These are phyloP conservation scores for Aphanocladium album DNA, from an alignment of 2,329 filamentous ascomycete species.

Conservation along the genomic window DNA sequence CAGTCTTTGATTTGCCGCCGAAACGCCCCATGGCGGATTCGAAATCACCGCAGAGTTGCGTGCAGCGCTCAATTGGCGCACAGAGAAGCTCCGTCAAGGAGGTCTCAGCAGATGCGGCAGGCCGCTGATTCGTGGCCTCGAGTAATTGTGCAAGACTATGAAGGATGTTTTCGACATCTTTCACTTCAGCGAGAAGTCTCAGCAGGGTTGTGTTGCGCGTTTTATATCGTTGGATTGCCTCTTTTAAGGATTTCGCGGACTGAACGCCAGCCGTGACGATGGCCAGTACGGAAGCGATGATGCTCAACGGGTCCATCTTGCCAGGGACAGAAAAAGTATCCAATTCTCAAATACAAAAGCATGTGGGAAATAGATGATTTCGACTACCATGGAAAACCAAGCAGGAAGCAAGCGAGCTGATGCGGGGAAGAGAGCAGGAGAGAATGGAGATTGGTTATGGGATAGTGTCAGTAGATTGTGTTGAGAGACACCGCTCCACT, in stretches of 20 bases:
- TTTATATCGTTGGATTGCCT: slow-evolving; percentile 29
- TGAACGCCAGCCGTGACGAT: slow-evolving; percentile 29
- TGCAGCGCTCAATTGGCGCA: slow-evolving; percentile 32
- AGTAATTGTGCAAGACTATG: slow-evolving; percentile 22
- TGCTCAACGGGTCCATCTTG: slow-evolving; percentile 29
- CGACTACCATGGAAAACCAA: not conserved
- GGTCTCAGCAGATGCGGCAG: slow-evolving; percentile 15
- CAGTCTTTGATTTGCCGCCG: slow-evolving; percentile 26
- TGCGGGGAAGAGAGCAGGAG: not conserved
- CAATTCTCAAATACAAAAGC: not conserved
- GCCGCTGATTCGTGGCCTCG: slow-evolving; percentile 4
- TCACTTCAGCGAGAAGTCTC: slow-evolving; percentile 29
- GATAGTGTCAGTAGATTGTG: not conserved
- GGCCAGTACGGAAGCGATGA: slow-evolving; percentile 27
- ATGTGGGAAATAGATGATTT: not conserved
- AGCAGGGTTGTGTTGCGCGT: slow-evolving; percentile 29
- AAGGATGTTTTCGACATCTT: slow-evolving; percentile 29
- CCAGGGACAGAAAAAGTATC: not conserved
- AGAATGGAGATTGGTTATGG: not conserved
- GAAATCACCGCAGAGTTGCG: slow-evolving; percentile 31
- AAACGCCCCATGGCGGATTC: slow-evolving; percentile 32
- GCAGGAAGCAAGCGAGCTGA: not conserved
- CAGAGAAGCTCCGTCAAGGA: slow-evolving; percentile 28
- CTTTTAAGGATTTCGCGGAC: slow-evolving; percentile 28
- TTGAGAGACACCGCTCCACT: not conserved